Base-by-base conservation (phyloP, 176 grass and related monocot species). In the Elaeis guineensis region DNA sequence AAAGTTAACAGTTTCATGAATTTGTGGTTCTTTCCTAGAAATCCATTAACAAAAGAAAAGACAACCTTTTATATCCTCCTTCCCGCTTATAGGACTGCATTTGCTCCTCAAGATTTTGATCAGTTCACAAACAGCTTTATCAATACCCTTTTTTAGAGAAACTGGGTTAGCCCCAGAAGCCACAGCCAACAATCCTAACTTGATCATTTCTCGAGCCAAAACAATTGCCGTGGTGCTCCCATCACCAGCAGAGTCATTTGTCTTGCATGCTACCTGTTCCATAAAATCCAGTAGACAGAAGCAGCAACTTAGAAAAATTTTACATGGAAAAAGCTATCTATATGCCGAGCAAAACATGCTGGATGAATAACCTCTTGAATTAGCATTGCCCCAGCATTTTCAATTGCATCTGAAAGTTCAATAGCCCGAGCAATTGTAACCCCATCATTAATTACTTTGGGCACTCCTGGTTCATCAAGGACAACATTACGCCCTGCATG, bases 401-500 rank as follows among this genome's bases (percentile, higher is more conserved):
- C 86, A 58, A 96, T 18, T 62, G 82, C 66, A 77, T 96, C 82
- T 66, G 80, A 72, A 35, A 96, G 75, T 26, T 26, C 25, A 26
- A 26, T 26, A 26, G 25, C 25, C 25, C 25, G 25, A 26, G 25
- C 25, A 26, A 96, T 96, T 52, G 86, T 87, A 17, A 85, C 74
- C 17, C 91, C 91, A 67, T 96, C 83, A 56, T 96, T 90, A 23
- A 96, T 96, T 75, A 90, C 80, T 90, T 90, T 87, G 24, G 86
- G 91, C 56, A 96, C 71, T 76, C 83, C 86, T 57, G 78, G 65
- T 71, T 79, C 74, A 72, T 90, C 91, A 19, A 96, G 90, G 72
- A 90, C 80, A 69, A 90, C 91, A 85, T 96, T 96, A 74, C 91
- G 77, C 66, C 91, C 86, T 96, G 84, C 56, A 32, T 59, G 25